phyloP scores from a whole-genome alignment of 306 rosid species.

The Inga oerstediana region DNA sequence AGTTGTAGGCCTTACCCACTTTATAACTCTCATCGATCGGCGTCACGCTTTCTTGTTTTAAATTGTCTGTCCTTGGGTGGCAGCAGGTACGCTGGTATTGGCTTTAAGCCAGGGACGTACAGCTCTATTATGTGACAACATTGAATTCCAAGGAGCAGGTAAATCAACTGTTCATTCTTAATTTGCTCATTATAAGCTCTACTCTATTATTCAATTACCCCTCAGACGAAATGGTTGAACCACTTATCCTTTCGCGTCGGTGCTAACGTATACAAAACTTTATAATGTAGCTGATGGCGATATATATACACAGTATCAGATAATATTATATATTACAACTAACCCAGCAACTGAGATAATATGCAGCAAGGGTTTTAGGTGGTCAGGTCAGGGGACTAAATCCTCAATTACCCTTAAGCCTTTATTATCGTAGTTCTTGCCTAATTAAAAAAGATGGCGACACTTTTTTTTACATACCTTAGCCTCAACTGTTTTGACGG shows the following conservation, averaged over 20 bases:
- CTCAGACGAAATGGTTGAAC: neutral
- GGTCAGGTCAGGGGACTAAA: neutral
- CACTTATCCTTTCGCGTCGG: slow-evolving; percentile 7
- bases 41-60: slow-evolving; percentile 10
- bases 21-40: neutral
- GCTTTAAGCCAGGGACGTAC: neutral
- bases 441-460: neutral
- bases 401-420: neutral
- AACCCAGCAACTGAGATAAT: neutral
- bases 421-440: neutral
- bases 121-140: neutral
- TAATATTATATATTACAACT: neutral
- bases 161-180: slow-evolving; percentile 2
- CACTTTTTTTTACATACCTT: neutral
- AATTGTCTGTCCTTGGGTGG: slow-evolving; percentile 27
- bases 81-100: slow-evolving; percentile 31
- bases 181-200: neutral
- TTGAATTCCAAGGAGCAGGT: slow-evolving; percentile 43
- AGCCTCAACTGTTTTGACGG: neutral
- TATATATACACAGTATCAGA: neutral
- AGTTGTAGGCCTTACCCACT: slow-evolving; percentile 11
- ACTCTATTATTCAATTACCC: neutral
- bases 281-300: neutral
- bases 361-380: neutral
- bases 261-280: neutral